phyloP scores from a whole-genome alignment of 78 protist species.

The Dictyostelium capitatum region DNA sequence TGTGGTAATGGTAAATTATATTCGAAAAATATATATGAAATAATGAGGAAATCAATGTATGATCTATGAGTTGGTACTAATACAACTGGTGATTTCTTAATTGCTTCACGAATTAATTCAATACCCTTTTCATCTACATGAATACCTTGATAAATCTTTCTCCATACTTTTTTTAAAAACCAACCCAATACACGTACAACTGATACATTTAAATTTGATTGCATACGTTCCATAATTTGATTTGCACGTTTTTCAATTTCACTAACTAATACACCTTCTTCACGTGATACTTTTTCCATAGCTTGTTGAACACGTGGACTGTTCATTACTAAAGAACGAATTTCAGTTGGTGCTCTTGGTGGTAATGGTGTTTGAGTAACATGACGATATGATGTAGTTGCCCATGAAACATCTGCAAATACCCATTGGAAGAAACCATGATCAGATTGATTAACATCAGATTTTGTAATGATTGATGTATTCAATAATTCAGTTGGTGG shows the following conservation, averaged over 20 bases:
- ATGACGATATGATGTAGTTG: conserved; percentile 63
- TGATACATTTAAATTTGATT: conserved; percentile 51
- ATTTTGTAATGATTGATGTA: conserved; percentile 60
- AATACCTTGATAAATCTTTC: conserved; percentile 81
- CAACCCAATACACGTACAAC: conserved; percentile 82
- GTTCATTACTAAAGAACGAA: conserved; percentile 80
- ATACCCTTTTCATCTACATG: conserved; percentile 87
- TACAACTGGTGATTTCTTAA: conserved; percentile 86
- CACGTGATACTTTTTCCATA: conserved; percentile 66
- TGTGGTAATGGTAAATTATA: conserved; percentile 89
- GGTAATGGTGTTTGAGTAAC: conserved; percentile 79
- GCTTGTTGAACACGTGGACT: conserved; percentile 81
- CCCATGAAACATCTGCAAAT: conserved; percentile 74
- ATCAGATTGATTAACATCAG: conserved; percentile 39
- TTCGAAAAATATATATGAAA: conserved; percentile 86
- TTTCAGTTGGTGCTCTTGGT: conserved; percentile 80
- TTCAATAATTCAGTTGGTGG: conserved; percentile 85
- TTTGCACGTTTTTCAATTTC: conserved; percentile 74
- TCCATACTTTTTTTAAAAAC: conserved; percentile 84
- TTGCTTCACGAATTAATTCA: conserved; percentile 65
- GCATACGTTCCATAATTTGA: conserved; percentile 85
- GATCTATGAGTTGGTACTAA: conserved; percentile 89
- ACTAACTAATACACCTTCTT: conserved; percentile 65
- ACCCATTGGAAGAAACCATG: conserved; percentile 74
- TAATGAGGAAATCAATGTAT: conserved; percentile 90